These are phyloP conservation scores for Tuber aestivum DNA, from an alignment of 495 filamentous ascomycete species.

Conservation along the genomic window DNA sequence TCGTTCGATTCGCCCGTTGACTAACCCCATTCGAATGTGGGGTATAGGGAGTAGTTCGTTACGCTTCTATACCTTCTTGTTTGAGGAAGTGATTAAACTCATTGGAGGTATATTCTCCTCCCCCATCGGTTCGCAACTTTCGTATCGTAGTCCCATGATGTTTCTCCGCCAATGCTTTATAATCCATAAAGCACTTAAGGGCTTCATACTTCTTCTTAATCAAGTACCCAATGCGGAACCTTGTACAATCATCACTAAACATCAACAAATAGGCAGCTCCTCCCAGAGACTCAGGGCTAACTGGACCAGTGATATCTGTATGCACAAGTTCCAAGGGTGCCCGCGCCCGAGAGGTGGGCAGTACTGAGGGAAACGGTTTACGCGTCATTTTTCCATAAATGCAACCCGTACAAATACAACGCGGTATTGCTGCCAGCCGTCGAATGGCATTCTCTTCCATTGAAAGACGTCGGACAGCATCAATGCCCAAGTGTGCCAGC, in stretches of 20 bases:
- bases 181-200: not conserved
- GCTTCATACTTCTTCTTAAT: not conserved
- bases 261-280: not conserved
- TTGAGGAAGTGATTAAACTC: not conserved
- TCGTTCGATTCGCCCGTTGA: not conserved
- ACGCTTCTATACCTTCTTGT: not conserved
- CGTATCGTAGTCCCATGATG: not conserved
- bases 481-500: not conserved
- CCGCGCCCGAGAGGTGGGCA: too few relatives aligned
- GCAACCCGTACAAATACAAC: not conserved
- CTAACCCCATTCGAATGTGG: slow-evolving; percentile 1
- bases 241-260: not conserved
- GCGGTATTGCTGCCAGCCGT: not conserved
- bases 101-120: not conserved
- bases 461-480: not conserved
- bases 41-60: not conserved
- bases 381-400: too few relatives aligned
- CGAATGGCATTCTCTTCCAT: not conserved
- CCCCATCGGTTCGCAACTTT: not conserved
- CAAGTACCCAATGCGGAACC: not conserved
- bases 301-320: too few relatives aligned
- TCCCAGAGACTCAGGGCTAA: too few relatives aligned
- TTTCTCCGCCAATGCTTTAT: not conserved
- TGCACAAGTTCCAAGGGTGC: too few relatives aligned
- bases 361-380: too few relatives aligned